Percentiles rank a stretch among this genome's conserved stretches.
Conservation (phyloP, 1,139 yeast genomes). For the Meyerozyma elateridarum region DNA sequence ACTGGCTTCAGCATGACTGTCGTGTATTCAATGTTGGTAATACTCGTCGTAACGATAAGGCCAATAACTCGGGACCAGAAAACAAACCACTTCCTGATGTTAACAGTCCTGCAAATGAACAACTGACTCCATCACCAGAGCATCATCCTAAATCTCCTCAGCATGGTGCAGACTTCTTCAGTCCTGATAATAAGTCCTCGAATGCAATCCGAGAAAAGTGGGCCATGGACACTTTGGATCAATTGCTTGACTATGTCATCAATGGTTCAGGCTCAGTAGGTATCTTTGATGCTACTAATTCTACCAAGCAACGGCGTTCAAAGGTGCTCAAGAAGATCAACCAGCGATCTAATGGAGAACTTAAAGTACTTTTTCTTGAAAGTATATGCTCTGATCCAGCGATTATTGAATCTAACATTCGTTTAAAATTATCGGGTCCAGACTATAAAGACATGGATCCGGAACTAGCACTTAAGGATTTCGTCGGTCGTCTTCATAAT, state of each 20-base stretch:
- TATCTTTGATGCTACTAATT: conserved; percentile 91
- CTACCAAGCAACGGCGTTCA: conserved; percentile 69
- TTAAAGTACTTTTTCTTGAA: conserved; percentile 81
- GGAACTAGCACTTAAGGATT: conserved; percentile 72
- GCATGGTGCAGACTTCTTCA: conserved; percentile 81
- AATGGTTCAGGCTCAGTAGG: conserved; percentile 89
- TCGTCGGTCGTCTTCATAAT: conserved; percentile 73
- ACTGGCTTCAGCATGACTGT: conserved; percentile 90
- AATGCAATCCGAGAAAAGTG: conserved; percentile 77
- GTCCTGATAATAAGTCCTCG: conserved; percentile 69
- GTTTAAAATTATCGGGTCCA: conserved; percentile 86
- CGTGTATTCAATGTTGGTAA: conserved; percentile 92
- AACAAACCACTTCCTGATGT: conserved; percentile 65
- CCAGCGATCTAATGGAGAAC: conserved; percentile 64
- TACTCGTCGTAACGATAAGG: conserved; percentile 73
- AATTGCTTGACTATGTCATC: conserved; percentile 72
- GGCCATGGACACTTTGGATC: conserved; percentile 94
- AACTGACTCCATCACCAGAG: conserved; percentile 12
- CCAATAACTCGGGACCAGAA: conserved; percentile 65
- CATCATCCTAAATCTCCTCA: conserved; percentile 13
- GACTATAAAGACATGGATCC: conserved; percentile 88
- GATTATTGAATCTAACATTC: conserved; percentile 75
- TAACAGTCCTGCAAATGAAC: conserved; percentile 33
- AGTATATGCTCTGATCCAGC: conserved; percentile 78
- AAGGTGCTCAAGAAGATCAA: conserved; percentile 67